Base-by-base conservation (phyloP, 177 flowering plant species). In the Vitis hybrid region DNA sequence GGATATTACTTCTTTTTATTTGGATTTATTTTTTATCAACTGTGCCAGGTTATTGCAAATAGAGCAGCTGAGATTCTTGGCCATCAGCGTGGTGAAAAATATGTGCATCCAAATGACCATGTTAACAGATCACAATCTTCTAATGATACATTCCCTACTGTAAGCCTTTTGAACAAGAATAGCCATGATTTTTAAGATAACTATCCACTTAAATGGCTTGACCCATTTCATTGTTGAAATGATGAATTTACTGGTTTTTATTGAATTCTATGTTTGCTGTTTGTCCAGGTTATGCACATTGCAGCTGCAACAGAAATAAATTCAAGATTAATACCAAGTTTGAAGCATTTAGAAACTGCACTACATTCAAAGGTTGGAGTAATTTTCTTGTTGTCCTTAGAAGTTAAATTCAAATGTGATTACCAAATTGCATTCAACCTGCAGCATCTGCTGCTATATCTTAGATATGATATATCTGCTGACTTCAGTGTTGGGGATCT, bases 1-100 rank as follows among this genome's bases (percentile, higher is more conserved):
- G 1, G 9, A n/a, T 63, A 45, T 3, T 45, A 13, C 9, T 39
- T 54, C 31, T 11, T 26, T 68, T 62, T 14, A 61, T 56, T 64
- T 31, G 10, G 2, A 20, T 48, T 22, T 45, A 39, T 60, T 12
- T 54, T 31, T 51, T 39, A 10, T 65, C 14, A 18, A 31, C 16
- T 62, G 8, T 66, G 67, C 11, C 75, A 96, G 99, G 99, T 96
- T 66, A 96, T 96, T 83, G 99, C 99, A 66, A 96, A 96, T 71
- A 86, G 98, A 80, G 99, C 98, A 39, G 86, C 98, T 78, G 98
- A 96, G 81, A 93, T 96, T 71, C 97, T 96, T 77, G 99, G 98
- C 13, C 92, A 92, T 57, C 81, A 88, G 78, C 88, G 97, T 50
- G 99, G 99, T 65, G 97, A 81, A 31, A 96, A 92, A 82, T 71